Evolutionary conservation across 2,329 filamentous ascomycete species (phyloP).

Genomic region (Exophiala sp.): DNA sequence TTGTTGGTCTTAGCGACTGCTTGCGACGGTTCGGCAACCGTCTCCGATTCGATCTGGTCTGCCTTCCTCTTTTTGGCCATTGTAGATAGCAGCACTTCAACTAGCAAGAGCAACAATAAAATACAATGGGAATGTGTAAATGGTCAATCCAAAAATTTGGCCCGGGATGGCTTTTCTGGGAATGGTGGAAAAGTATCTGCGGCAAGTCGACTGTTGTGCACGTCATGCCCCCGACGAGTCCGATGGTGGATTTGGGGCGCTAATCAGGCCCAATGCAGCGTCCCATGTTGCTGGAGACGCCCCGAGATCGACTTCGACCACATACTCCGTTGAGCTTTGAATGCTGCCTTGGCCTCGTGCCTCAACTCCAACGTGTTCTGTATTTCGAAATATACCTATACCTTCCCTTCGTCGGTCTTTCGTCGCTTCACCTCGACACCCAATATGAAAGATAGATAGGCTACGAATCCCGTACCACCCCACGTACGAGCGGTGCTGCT

Average conservation of each 20-base stretch:
- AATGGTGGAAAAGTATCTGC: constrained; percentile 4
- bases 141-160: not conserved
- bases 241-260: not conserved
- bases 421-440: not conserved
- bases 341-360: too few species aligned
- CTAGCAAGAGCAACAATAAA: not conserved
- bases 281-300: too few species aligned
- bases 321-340: too few species aligned
- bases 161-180: not conserved
- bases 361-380: too few species aligned
- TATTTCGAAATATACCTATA: too few species aligned
- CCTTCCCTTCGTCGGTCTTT: not conserved
- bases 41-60: constrained; percentile 11
- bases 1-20: constrained; percentile 5
- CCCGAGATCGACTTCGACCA: not conserved
- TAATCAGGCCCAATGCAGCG: too few species aligned
- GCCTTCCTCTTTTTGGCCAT: constrained; percentile 25
- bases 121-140: not conserved
- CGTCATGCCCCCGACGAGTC: constrained; percentile 1
- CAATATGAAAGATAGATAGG: constrained; percentile 20
- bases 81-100: not conserved
- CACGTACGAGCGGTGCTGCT: constrained; percentile 2
- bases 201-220: not conserved
- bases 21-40: constrained; percentile 3
- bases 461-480: not conserved